Evolutionary conservation across 1,284 basidiomycete species (phyloP).

Genomic region (Microbotryomycetes sp.): DNA sequence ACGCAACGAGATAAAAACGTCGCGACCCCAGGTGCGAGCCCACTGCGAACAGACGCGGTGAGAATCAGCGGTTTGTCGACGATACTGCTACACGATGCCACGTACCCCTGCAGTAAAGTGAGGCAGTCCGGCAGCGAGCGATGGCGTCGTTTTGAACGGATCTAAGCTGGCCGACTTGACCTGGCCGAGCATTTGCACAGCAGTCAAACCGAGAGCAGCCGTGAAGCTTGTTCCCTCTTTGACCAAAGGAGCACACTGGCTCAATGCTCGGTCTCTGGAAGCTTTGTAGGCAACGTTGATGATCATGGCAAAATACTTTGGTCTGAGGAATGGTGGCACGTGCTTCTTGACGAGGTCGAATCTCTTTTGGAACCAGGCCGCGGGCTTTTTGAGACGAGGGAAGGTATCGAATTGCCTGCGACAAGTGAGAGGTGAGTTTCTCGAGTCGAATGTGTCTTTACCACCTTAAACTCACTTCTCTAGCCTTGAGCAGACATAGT

Average conservation of each 20-base stretch:
- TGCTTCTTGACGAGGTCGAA: slow-evolving; percentile 68
- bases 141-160: slow-evolving; percentile 57
- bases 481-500: slow-evolving; percentile 70
- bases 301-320: slow-evolving; percentile 87
- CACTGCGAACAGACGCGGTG: slow-evolving; percentile 47
- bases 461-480: slow-evolving; percentile 52
- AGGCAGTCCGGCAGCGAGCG: slow-evolving; percentile 85
- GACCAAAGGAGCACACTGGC: slow-evolving; percentile 80
- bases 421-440: slow-evolving; percentile 4
- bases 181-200: slow-evolving; percentile 85
- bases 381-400: slow-evolving; percentile 63
- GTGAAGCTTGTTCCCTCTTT: slow-evolving; percentile 78
- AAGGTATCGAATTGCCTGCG: slow-evolving; percentile 59
- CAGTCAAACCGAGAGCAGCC: slow-evolving; percentile 74
- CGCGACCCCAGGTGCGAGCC: slow-evolving; percentile 95
- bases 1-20: slow-evolving; percentile 78
- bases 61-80: neutral
- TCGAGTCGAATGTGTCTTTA: neutral
- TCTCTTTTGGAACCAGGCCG: slow-evolving; percentile 73
- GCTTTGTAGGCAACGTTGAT: slow-evolving; percentile 86
- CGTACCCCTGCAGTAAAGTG: slow-evolving; percentile 67
- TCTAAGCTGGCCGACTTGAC: slow-evolving; percentile 82
- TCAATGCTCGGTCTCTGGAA: slow-evolving; percentile 67
- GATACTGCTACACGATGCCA: neutral
- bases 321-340: slow-evolving; percentile 77